Evolutionary conservation across 768 basidiomycete genomes (phyloP), one percentile per base, ranked within the genome.

Genomic region (Lactarius sp.): DNA sequence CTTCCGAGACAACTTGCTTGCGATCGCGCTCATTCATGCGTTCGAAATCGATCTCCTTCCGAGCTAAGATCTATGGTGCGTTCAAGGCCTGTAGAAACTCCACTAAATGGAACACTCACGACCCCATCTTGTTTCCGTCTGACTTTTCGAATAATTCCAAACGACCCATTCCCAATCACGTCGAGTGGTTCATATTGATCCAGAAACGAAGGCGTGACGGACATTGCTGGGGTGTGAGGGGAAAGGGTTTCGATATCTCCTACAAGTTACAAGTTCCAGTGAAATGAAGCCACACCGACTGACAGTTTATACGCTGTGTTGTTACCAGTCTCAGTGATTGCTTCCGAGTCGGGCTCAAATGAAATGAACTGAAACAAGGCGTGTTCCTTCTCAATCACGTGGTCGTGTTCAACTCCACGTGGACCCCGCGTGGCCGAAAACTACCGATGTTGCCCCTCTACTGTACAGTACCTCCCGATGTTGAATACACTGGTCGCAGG

Each of bases 1-100:
- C 97, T 85, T 99, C 97, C 12, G 95, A 86, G 3, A 97, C 90
- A 59, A 99, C 95, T 74, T 98, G 97, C 73, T 94, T 94, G 69
- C 94, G 83, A 73, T 99, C 97, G 44, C 94, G 83, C 74, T 98
- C 94, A 42, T 83, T 88, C 96, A 99, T 98, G 55, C 90, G 85
- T 71, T 96, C 94, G 76, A 98, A 99, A 76, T 98, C 94, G 70
- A 99, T 85, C 75, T 99, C 94, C 71, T 99, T 97, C 39, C 93
- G 79, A 4, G 95, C 95, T 68, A 93, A 90, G 39, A 88, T 73
- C 91, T 93, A 67, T 2, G 8, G 53, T 71, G 59, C 42, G 63
- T 36, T 55, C 22, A 65, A 36, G 33, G 52, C 34, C n/a, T 20
- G 20, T 20, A 49, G 16, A 68, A 66, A 49, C 4, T n/a, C 13